These are phyloP conservation scores for Tolypocladium tropicale DNA, from an alignment of 2,329 filamentous ascomycete genomes.

Conservation along the genomic window DNA sequence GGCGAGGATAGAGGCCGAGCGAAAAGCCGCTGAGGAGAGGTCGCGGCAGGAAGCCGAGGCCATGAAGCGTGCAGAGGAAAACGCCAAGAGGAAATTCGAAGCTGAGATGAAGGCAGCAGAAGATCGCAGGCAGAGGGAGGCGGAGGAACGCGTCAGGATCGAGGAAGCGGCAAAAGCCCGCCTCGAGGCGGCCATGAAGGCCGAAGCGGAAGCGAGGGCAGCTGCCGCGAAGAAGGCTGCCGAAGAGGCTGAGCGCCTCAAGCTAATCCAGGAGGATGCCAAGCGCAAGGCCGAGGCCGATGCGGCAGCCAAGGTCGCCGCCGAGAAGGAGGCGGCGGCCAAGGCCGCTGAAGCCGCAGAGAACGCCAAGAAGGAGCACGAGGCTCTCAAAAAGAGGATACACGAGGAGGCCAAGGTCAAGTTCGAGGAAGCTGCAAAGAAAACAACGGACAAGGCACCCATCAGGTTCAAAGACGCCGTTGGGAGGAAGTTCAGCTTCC, in stretches of 20 bases:
- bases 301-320: slow-evolving; percentile 26
- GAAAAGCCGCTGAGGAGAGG: slow-evolving; percentile 36
- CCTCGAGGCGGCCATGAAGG: slow-evolving; percentile 31
- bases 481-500: slow-evolving; percentile 85
- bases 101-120: slow-evolving; percentile 32
- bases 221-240: slow-evolving; percentile 30
- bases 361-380: slow-evolving; percentile 42
- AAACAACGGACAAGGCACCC: slow-evolving; percentile 54
- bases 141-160: slow-evolving; percentile 28
- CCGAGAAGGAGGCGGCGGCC: slow-evolving; percentile 29
- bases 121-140: slow-evolving; percentile 28
- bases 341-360: slow-evolving; percentile 29
- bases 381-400: slow-evolving; percentile 50
- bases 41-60: slow-evolving; percentile 23
- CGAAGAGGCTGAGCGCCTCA: slow-evolving; percentile 30
- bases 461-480: slow-evolving; percentile 90
- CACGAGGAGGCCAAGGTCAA: slow-evolving; percentile 45
- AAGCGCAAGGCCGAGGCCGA: slow-evolving; percentile 28
- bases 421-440: slow-evolving; percentile 35
- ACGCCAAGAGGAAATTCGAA: slow-evolving; percentile 27
- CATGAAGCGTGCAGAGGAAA: slow-evolving; percentile 24
- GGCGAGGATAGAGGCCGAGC: slow-evolving; percentile 33
- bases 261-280: slow-evolving; percentile 27
- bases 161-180: slow-evolving; percentile 35
- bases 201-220: slow-evolving; percentile 28